Percentiles rank a stretch among this genome's conserved stretches.
Evolutionary conservation across 768 basidiomycete species (phyloP).

Genomic region (Hypholoma sublateritium): DNA sequence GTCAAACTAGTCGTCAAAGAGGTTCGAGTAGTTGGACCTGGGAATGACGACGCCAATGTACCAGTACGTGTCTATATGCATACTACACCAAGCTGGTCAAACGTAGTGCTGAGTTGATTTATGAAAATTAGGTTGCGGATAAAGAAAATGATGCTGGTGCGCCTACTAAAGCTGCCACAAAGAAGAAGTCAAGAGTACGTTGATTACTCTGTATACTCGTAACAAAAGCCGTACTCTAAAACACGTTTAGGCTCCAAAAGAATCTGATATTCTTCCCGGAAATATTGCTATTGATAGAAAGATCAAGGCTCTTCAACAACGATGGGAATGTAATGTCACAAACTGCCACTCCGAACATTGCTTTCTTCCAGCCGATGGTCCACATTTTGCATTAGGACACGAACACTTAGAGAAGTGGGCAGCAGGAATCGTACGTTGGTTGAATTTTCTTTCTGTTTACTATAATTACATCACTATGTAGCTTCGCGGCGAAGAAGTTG

Average conservation of each 20-base stretch:
- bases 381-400: slow-evolving; percentile 15
- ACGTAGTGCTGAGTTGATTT: not conserved
- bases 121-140: not conserved
- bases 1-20: not conserved
- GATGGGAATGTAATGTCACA: slow-evolving; percentile 13
- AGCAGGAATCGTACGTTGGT: slow-evolving; percentile 9
- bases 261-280: slow-evolving; percentile 12
- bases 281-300: slow-evolving; percentile 12
- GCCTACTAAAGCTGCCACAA: not conserved
- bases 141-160: not conserved
- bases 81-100: not conserved
- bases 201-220: not conserved
- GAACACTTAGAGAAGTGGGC: slow-evolving; percentile 18
- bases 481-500: not conserved
- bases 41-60: not conserved
- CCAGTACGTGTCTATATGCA: not conserved
- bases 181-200: not conserved
- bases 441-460: not conserved
- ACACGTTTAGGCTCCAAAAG: slow-evolving; percentile 5
- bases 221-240: not conserved
- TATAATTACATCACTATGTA: not conserved
- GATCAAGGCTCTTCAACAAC: slow-evolving; percentile 8
- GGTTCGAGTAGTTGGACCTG: not conserved
- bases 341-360: slow-evolving; percentile 14
- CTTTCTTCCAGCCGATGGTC: slow-evolving; percentile 5